Evolutionary conservation across 371 early-diverging fungal genomes (phyloP).

Genomic region (Apophysomyces ossiformis): DNA sequence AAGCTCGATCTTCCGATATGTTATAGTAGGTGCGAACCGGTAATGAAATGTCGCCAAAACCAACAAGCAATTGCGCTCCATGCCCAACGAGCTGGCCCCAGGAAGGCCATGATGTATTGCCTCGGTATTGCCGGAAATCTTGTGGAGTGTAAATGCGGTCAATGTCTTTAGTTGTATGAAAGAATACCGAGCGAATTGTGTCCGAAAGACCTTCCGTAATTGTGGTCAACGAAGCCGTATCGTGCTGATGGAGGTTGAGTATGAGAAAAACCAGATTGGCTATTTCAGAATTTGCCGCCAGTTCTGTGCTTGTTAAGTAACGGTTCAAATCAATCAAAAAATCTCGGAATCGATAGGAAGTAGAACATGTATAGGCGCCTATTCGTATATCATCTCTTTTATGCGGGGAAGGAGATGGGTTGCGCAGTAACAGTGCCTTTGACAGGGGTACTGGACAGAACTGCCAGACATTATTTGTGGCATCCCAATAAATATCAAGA

Average conservation of each 20-base stretch:
- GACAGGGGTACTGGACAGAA: constrained; percentile 33
- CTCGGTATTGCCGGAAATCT: constrained; percentile 10
- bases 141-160: constrained; percentile 21
- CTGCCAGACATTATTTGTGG: constrained; percentile 32
- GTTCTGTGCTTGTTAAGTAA: constrained; percentile 25
- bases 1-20: constrained; percentile 20
- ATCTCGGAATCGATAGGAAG: constrained; percentile 24
- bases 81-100: constrained; percentile 36
- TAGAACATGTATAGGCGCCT: constrained; percentile 23
- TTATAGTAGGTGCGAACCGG: constrained; percentile 18
- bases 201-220: constrained; percentile 10
- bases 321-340: constrained; percentile 33
- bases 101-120: constrained; percentile 35
- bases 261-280: constrained; percentile 34
- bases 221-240: neutral
- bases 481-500: constrained; percentile 46
- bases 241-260: constrained; percentile 36
- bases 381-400: constrained; percentile 16
- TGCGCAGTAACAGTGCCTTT: neutral
- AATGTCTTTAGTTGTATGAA: constrained; percentile 1
- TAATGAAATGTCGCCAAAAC: constrained; percentile 28
- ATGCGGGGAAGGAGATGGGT: neutral
- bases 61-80: constrained; percentile 34
- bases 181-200: constrained; percentile 14
- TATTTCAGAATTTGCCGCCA: constrained; percentile 11